Evolutionary conservation across 352 stramenopile genomes (phyloP), one percentile per base, ranked within the genome.

Genomic region (Pythium apleroticum): DNA sequence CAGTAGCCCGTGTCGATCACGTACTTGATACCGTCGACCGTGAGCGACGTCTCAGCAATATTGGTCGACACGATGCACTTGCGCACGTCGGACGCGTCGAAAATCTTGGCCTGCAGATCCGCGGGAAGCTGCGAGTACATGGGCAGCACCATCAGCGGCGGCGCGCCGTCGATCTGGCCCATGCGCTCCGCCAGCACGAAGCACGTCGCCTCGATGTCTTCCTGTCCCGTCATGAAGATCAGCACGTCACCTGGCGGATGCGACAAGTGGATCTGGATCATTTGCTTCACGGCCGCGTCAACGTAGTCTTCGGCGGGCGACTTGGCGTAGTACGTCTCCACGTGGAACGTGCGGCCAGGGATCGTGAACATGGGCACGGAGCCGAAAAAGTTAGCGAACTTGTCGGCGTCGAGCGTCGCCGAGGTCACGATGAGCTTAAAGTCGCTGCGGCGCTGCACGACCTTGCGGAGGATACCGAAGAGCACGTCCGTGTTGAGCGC

Each of bases 161-260:
- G 93, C 4, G 95, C 87, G 43, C 93, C 91, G 31, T 96, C 93
- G 15, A 99, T 74, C 49, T 96, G 93, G 19, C 84, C 88, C 80
- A 99, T 98, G n/a, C 97, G 94, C 60, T 99, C 94, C 14, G 95
- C 93, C 4, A 99, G 62, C 25, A 99, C 87, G 60, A 88, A 97
- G 66, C 94, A 98, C 14, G 91, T 97, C 10, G 93, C 88, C 60
- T 99, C 97, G 71, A 99, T 99, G 69, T 99, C 98, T 77, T 99
- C 97, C 78, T 99, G 98, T 8, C 98, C 98, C 1, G 98, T 99
- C 97, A 99, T 99, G 72, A 99, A 99, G 41, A 99, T 96, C 7
- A 99, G 71, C 63, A 99, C 97, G 76, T 99, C 98, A 43, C 98
- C 98, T 12, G 95, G 91, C 17, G 95, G 95, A 53, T 97, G 92